A percentile compares a stretch with the other conserved stretches of the same genome.
phyloP scores from a whole-genome alignment of 495 filamentous ascomycete species.

The Penicillium simplicissimum region DNA sequence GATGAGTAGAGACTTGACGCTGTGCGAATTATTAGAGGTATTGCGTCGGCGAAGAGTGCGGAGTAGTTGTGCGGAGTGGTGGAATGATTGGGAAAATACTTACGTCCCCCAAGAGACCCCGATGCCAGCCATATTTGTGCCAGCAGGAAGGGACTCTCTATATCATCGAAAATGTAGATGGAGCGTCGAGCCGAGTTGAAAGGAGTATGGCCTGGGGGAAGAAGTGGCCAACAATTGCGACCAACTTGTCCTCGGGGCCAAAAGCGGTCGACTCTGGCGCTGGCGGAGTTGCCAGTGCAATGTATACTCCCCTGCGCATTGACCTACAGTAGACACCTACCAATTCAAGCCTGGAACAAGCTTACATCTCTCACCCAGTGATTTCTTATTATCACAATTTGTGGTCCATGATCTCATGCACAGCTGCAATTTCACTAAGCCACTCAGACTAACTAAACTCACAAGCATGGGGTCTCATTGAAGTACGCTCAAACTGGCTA shows the following conservation, averaged over 20 bases:
- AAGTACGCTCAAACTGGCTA: slow-evolving; percentile 3
- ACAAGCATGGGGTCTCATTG: slow-evolving; percentile 9
- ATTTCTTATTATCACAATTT: not conserved
- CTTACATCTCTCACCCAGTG: not conserved
- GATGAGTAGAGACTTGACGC: slow-evolving; percentile 75
- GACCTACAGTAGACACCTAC: not conserved
- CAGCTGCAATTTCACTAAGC: not conserved
- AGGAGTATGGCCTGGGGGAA: not conserved
- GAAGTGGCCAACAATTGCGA: not conserved
- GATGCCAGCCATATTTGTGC: slow-evolving; percentile 33
- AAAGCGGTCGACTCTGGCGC: slow-evolving; percentile 5
- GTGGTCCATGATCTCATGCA: not conserved
- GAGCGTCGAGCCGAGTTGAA: not conserved
- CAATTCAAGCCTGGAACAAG: not conserved
- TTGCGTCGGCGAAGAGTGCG: not conserved
- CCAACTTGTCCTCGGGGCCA: not conserved
- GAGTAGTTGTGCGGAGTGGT: not conserved
- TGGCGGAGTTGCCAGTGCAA: not conserved
- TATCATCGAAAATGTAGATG: not conserved
- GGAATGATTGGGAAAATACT: slow-evolving; percentile 19
- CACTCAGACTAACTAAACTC: not conserved
- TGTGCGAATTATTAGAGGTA: slow-evolving; percentile 27
- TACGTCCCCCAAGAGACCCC: slow-evolving; percentile 41
- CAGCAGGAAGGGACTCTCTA: not conserved
- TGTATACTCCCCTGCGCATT: not conserved